Evolutionary conservation across 202 grass and related monocot genomes (phyloP).

Genomic region (Carex arenaria): DNA sequence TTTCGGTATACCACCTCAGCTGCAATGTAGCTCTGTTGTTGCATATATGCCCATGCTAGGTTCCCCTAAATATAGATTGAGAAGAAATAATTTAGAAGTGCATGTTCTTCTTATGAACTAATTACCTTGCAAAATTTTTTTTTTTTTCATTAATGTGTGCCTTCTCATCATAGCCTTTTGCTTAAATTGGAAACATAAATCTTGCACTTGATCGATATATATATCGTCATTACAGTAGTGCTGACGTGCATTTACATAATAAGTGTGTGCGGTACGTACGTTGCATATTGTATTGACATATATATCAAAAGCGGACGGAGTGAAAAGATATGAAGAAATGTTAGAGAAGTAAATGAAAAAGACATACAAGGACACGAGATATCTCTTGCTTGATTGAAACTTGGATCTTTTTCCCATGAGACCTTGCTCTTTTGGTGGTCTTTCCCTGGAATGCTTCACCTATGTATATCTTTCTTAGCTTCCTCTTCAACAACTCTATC

Average conservation of each 20-base stretch:
- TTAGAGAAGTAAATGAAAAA: not conserved
- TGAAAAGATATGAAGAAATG: not conserved
- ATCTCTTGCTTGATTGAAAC: slow-evolving; percentile 87
- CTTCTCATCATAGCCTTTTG: not conserved
- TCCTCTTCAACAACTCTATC: slow-evolving; percentile 83
- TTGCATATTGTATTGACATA: not conserved
- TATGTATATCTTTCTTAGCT: slow-evolving; percentile 72
- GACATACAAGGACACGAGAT: slow-evolving; percentile 59
- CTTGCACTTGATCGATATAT: not conserved
- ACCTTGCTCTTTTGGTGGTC: slow-evolving; percentile 61
- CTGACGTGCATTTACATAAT: not conserved
- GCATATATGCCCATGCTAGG: slow-evolving; percentile 96
- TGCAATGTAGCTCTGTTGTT: slow-evolving; percentile 76
- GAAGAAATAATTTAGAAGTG: not conserved
- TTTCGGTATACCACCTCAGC: slow-evolving; percentile 92
- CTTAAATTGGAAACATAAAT: not conserved
- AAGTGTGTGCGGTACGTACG: not conserved
- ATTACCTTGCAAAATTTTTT: not conserved
- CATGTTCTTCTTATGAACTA: not conserved
- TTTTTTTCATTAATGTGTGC: not conserved
- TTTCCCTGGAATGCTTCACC: slow-evolving; percentile 78
- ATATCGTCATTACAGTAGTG: not conserved
- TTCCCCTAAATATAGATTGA: slow-evolving; percentile 42
- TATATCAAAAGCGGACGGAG: not conserved
- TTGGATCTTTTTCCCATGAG: slow-evolving; percentile 82